Evolutionary conservation across 2,329 filamentous ascomycete genomes (phyloP).

Genomic region (Mycogone perniciosa): DNA sequence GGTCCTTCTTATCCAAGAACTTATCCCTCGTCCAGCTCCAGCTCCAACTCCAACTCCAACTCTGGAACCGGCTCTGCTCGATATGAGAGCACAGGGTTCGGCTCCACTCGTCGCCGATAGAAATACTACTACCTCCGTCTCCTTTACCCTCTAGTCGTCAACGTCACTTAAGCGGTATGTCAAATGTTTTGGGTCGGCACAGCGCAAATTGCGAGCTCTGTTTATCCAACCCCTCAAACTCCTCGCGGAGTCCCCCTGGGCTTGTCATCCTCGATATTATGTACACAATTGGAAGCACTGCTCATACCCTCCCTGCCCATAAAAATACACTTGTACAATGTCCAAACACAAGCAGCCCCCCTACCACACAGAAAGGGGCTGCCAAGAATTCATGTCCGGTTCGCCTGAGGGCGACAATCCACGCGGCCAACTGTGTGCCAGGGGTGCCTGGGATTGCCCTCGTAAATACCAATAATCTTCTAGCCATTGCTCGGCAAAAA

Average conservation of each 20-base stretch:
- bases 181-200: slow-evolving; percentile 1
- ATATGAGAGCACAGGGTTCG: slow-evolving; percentile 67
- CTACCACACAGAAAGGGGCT: neutral
- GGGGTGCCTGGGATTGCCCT: slow-evolving; percentile 5
- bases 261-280: slow-evolving; percentile 15
- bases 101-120: slow-evolving; percentile 57
- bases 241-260: neutral
- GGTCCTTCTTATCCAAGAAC: slow-evolving; percentile 17
- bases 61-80: slow-evolving; percentile 37
- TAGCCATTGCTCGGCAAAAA: slow-evolving; percentile 3
- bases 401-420: slow-evolving; percentile 3
- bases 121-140: neutral
- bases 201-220: slow-evolving; percentile 6
- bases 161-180: neutral
- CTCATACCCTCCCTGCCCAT: slow-evolving; percentile 12
- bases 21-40: slow-evolving; percentile 17
- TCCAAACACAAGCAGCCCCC: slow-evolving; percentile 17
- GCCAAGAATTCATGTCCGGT: neutral
- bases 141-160: neutral
- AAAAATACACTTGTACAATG: slow-evolving; percentile 20
- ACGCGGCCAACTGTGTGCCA: slow-evolving; percentile 4
- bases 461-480: slow-evolving; percentile 8
- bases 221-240: slow-evolving; percentile 17
- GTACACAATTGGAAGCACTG: slow-evolving; percentile 16
- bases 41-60: slow-evolving; percentile 29